Base-by-base conservation (phyloP, 2,329 filamentous ascomycete genomes). In the Talaromyces sp. region DNA sequence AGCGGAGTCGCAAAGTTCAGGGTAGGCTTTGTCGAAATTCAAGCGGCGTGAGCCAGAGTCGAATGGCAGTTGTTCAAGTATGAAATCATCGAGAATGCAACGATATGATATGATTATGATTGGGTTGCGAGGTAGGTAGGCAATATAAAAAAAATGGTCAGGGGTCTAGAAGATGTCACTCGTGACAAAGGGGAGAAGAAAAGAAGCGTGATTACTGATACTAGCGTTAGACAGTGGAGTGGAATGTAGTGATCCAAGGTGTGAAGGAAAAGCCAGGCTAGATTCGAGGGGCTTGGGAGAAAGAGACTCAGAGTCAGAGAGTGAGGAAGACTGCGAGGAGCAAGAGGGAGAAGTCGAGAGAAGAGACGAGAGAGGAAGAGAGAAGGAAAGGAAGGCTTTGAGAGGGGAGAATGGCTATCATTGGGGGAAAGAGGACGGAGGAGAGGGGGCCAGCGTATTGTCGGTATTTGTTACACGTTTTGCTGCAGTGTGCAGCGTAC, bases 41-140 rank as follows among this genome's bases (percentile, higher is more conserved):
- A 56, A 48, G 21, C 31, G 53, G 53, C 41, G 53, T 25, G 21
- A 11, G 53, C 53, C 53, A 28, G 41, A 40, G 41, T 39, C 22
- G 43, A 19, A 43, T 54, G 21, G 53, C 53, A 48, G 53, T 25
- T 25, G 9, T 37, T 33, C 35, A 39, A 28, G 21, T 5, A n/a
- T 22, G 53, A 56, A 56, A 41, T 56, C 53, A 56, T 56, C 40
- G 53, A 56, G 53, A 25, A 37, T 22, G 48, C 9, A 11, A 22
- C 7, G 25, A 36, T n/a, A n/a, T n/a, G n/a, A 28, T 52, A 21
- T 56, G 25, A 19, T 19, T 22, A 21, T 37, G 53, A 48, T 17
- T 40, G 53, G 21, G 8, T 19, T 56, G n/a, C 25, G 31, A 11
- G 7, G 46, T 22, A 17, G 36, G n/a, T 17, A 39, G 48, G 2